Conservation (phyloP, 2,329 filamentous ascomycete species). For the Colletotrichum noveboracense region DNA sequence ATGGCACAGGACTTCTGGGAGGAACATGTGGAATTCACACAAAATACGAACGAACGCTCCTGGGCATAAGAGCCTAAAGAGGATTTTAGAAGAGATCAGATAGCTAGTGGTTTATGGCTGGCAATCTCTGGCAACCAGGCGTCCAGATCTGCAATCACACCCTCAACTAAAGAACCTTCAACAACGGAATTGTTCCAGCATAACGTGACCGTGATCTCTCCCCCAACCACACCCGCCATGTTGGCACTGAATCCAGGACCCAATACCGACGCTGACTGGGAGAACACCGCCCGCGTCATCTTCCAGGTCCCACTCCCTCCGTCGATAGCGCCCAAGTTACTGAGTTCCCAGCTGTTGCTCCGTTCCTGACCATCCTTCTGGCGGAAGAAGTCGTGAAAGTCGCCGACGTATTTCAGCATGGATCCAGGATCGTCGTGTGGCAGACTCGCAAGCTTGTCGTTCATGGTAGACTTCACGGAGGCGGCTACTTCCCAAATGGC, state of each 20-base stretch:
- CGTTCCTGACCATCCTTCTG: slow-evolving; percentile 48
- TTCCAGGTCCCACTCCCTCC: slow-evolving; percentile 29
- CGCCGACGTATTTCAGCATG: slow-evolving; percentile 45
- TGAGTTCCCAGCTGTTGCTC: slow-evolving; percentile 53
- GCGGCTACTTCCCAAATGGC: slow-evolving; percentile 49
- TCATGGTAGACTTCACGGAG: slow-evolving; percentile 38
- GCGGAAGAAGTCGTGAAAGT: slow-evolving; percentile 48
- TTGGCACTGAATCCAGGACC: slow-evolving; percentile 51
- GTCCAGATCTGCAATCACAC: slow-evolving; percentile 41
- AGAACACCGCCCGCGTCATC: slow-evolving; percentile 53
- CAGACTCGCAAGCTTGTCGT: slow-evolving; percentile 34
- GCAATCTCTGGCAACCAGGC: slow-evolving; percentile 29
- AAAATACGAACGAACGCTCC: too few relatives aligned
- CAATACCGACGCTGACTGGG: slow-evolving; percentile 50
- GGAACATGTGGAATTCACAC: neutral
- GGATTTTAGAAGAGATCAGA: neutral
- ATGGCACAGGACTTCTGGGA: neutral
- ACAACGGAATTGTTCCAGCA: slow-evolving; percentile 55
- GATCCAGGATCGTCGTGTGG: slow-evolving; percentile 48
- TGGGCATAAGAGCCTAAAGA: neutral
- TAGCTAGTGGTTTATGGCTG: slow-evolving; percentile 14
- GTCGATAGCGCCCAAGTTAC: slow-evolving; percentile 54
- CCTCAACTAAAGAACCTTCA: slow-evolving; percentile 39
- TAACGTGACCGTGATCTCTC: slow-evolving; percentile 45
- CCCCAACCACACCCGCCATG: slow-evolving; percentile 49